Percentiles rank a stretch among this genome's conserved stretches.
Conservation (phyloP, 495 filamentous ascomycete species). For the Zalerion maritima region DNA sequence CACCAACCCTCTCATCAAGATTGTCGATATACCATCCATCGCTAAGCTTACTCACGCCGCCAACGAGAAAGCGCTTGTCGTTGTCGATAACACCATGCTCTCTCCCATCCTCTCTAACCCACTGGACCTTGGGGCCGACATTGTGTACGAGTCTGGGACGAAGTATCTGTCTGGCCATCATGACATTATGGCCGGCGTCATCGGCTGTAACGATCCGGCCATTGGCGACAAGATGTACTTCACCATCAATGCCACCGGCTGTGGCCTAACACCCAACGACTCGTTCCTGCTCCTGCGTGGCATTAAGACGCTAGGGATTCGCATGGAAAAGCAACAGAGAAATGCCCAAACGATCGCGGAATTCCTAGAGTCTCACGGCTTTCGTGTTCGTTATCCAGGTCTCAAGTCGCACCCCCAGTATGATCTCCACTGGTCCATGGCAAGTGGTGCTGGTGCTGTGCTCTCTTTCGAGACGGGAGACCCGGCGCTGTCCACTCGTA, state of each 20-base stretch:
- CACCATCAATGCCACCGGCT: conserved; percentile 90
- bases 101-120: conserved; percentile 85
- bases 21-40: conserved; percentile 77
- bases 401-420: conserved; percentile 91
- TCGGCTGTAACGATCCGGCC: conserved; percentile 68
- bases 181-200: conserved; percentile 95
- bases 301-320: conserved; percentile 88
- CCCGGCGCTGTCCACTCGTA: conserved; percentile 63
- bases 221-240: conserved; percentile 87
- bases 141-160: conserved; percentile 93
- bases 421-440: conserved; percentile 87
- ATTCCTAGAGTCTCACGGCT: conserved; percentile 82
- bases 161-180: conserved; percentile 98
- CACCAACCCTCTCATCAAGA: conserved; percentile 96
- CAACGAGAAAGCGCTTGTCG: conserved; percentile 69
- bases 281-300: conserved; percentile 90
- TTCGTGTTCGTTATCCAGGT: conserved; percentile 89
- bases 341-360: conserved; percentile 84
- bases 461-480: conserved; percentile 93
- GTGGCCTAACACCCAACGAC: conserved; percentile 86
- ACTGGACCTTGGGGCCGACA: conserved; percentile 83
- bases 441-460: conserved; percentile 84
- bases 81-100: conserved; percentile 98
- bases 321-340: conserved; percentile 94
- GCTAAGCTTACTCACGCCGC: conserved; percentile 58